A percentile compares a stretch with the other conserved stretches of the same genome.
phyloP scores from a whole-genome alignment of 139 green algal species.

The Pycnococcus provasolii region DNA sequence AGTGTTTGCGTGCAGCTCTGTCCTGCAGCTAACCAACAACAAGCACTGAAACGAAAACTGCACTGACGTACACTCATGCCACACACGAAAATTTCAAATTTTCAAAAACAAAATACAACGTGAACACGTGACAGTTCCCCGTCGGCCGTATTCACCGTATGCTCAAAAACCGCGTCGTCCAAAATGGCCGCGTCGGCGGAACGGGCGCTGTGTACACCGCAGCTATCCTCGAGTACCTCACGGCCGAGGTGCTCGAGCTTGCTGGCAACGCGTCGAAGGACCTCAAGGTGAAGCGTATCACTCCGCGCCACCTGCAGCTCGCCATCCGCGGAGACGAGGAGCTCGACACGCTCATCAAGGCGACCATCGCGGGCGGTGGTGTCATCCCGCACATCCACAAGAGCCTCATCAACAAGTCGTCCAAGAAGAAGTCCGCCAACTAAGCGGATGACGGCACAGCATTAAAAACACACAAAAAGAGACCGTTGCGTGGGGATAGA shows the following conservation, averaged over 20 bases:
- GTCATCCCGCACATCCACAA: constrained; percentile 99
- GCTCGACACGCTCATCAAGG: constrained; percentile 99
- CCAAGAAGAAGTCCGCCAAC: not conserved
- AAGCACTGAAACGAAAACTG: too few relatives aligned
- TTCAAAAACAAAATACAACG: too few relatives aligned
- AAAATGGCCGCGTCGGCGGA: constrained; percentile 91
- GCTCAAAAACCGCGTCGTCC: constrained; percentile 75
- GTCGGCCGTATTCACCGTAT: constrained; percentile 94
- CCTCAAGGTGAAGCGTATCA: constrained; percentile 99
- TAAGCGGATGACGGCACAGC: too few relatives aligned
- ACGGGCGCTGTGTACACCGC: constrained; percentile 92
- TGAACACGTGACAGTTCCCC: constrained; percentile 57
- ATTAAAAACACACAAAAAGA: too few relatives aligned
- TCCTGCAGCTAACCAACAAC: too few relatives aligned
- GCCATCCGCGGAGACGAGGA: constrained; percentile 98
- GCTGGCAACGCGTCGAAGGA: constrained; percentile 98
- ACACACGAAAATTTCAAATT: too few relatives aligned
- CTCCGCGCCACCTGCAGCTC: constrained; percentile 93
- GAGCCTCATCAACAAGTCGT: constrained; percentile 46
- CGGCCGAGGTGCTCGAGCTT: constrained; percentile 94
- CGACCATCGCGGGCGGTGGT: constrained; percentile 95
- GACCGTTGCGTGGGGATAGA: too few relatives aligned
- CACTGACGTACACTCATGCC: too few relatives aligned
- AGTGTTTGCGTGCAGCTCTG: too few relatives aligned
- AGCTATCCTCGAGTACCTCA: constrained; percentile 67